These are phyloP conservation scores for Neofusicoccum laricinum DNA, from an alignment of 2,329 filamentous ascomycete genomes.

Conservation along the genomic window DNA sequence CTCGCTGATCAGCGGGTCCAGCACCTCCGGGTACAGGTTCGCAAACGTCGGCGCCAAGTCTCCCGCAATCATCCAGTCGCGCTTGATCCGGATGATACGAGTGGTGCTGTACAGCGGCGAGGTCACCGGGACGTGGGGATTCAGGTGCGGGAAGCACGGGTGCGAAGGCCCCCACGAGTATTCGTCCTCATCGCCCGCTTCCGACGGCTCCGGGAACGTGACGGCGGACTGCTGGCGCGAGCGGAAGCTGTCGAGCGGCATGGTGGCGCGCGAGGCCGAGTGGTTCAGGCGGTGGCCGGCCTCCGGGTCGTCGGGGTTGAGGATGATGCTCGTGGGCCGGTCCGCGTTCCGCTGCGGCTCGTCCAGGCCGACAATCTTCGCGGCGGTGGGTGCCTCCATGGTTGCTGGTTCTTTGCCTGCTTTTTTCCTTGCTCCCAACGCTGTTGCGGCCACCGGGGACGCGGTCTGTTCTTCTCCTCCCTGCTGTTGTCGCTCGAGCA, in stretches of 20 bases:
- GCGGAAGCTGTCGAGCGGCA: constrained; percentile 10
- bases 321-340: constrained; percentile 1
- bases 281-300: constrained; percentile 15
- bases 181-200: constrained; percentile 55
- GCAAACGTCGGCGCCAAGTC: constrained; percentile 92
- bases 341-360: neutral
- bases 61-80: constrained; percentile 87
- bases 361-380: constrained; percentile 3
- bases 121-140: constrained; percentile 79
- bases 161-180: constrained; percentile 91
- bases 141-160: constrained; percentile 90
- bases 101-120: constrained; percentile 74
- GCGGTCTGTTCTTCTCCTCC: neutral
- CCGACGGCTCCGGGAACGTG: constrained; percentile 1
- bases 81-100: constrained; percentile 83
- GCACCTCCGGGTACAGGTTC: constrained; percentile 92
- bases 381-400: constrained; percentile 11
- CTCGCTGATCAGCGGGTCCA: constrained; percentile 82
- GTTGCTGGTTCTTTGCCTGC: neutral
- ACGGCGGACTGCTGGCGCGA: constrained; percentile 14
- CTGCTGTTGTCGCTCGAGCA: constrained; percentile 7
- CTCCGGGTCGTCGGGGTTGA: constrained; percentile 11
- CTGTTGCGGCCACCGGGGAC: neutral
- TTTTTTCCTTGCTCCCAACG: neutral
- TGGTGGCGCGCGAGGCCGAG: constrained; percentile 14